Percentiles rank a stretch among this genome's conserved stretches.
phyloP scores from a whole-genome alignment of 2,329 filamentous ascomycete genomes.

The Dothidotthia symphoricarpi region DNA sequence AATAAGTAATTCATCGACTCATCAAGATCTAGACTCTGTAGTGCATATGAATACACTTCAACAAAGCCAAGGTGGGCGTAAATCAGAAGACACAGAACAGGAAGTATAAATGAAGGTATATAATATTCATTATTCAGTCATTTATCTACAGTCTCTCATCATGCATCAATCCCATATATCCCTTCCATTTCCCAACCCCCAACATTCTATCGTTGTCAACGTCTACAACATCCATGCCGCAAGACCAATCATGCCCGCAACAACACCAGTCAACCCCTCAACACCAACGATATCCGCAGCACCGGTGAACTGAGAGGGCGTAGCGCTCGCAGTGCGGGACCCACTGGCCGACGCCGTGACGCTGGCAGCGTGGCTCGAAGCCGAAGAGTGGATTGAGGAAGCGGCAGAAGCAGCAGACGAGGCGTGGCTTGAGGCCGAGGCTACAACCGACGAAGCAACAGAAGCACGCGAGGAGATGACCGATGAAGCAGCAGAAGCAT shows the following conservation, averaged over 20 bases:
- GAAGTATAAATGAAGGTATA: too few species aligned
- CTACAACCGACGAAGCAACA: not conserved
- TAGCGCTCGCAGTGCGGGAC: slow-evolving; percentile 1
- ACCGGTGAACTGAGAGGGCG: slow-evolving; percentile 5
- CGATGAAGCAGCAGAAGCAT: not conserved
- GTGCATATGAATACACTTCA: too few species aligned
- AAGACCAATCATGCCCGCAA: slow-evolving; percentile 8
- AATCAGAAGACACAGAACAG: too few species aligned
- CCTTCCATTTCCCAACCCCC: too few species aligned
- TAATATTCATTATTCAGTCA: too few species aligned
- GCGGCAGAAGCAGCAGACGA: not conserved
- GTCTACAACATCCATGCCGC: slow-evolving; percentile 5
- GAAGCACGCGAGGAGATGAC: not conserved
- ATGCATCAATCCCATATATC: too few species aligned
- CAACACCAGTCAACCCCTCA: slow-evolving; percentile 5
- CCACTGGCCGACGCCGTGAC: not conserved
- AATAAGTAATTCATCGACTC: too few species aligned
- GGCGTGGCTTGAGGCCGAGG: not conserved
- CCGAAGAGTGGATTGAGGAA: slow-evolving; percentile 3
- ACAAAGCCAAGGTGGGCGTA: too few species aligned
- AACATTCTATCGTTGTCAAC: too few species aligned
- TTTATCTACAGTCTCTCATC: too few species aligned
- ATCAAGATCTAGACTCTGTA: too few species aligned
- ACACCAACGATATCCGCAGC: slow-evolving; percentile 4
- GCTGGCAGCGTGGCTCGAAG: slow-evolving; percentile 2